Base-by-base conservation (phyloP, 2,329 filamentous ascomycete genomes). In the Elsinoe ampelina region DNA sequence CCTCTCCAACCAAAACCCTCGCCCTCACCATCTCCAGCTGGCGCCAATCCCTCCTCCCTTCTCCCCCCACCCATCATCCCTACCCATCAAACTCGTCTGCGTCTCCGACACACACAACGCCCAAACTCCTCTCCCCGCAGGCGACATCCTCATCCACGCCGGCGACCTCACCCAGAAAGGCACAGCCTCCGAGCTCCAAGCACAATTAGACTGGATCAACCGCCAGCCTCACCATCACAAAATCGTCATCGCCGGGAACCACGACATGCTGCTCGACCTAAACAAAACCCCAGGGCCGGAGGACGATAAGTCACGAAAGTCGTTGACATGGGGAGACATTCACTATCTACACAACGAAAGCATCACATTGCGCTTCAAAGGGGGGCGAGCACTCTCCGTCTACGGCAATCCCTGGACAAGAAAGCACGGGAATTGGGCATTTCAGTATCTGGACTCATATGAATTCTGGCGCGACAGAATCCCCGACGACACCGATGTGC, bases 401-500 rank as follows among this genome's bases (percentile, higher is more conserved):
- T 95, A 88, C 71, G 90, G 91, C 6, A 84, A 84, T 0, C 87
- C 88, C 1, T 66, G 85, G 86, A 26, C 81, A 81, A 55, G 71
- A 73, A 20, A 79, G 83, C 36, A 84, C 86, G 73, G 88, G 78
- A 52, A 58, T 26, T 75, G 69, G 69, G 70, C 72, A 0, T 77
- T 77, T 55, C 73, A 76, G 60, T 75, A 77, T 58, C 61, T 64
- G 1, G 58, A 54, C 2, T 38, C 59, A 12, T 42, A 58, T 5
- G 63, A 74, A 43, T 68, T 52, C 5, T 64, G 59, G 56, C 56
- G 57, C n/a, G 12, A 57, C 7, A 43, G 60, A 11, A 51, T 56
- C 3, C 51, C 68, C 0, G 45, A 62, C 1, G 58, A 65, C 1
- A 64, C 63, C 3, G 72, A 75, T 55, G 65, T 75, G 36, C 61